Base-by-base conservation (phyloP, 495 filamentous ascomycete species). In the Penicillium coprophilum region DNA sequence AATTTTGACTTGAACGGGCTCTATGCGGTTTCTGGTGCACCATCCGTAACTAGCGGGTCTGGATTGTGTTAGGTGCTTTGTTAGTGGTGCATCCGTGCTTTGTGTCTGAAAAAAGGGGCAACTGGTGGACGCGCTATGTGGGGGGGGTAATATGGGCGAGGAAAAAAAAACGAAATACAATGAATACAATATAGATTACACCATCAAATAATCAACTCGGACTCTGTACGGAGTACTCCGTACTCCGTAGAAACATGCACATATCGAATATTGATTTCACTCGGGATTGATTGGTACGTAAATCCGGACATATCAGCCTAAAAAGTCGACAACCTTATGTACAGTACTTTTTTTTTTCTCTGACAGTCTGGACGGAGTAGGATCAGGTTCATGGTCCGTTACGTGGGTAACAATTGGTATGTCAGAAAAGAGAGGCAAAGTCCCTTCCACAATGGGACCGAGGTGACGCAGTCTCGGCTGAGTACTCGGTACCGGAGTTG, bases 81-180 rank as follows among this genome's bases (percentile, higher is more conserved):
- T 21, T 23, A 23, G 41, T 24, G 46, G 24, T 46, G 46, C 12
- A 41, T 52, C 45, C 28, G 45, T 55, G 56, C 45, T 31, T 56
- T 28, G 45, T 49, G 28, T 32, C 46, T 41, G 28, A 50, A 52
- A 60, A 60, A 60, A 53, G 58, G 58, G 58, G 58, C 47, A 59
- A 55, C 50, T 28, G 36, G 30, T 31, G 28, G 39, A 20, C 27
- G n/a, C 43, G 20, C 20, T 44, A 44, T 34, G 20, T 21, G 41
- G 31, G 24, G 13, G 21, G 50, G 27, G 4, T 40, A 41, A 27
- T 27, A 27, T 5, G 24, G 24, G 7, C 0, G 4, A 27, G 7
- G 24, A 27, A 6, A 27, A 27, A 24, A 27, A 27, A 27, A 27
- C 4, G 24, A 5, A 27, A 27, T 27, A 27, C 4, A 27, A 27